Base-by-base conservation (phyloP, 2,329 filamentous ascomycete genomes). In the Stemphylium vesicarium region DNA sequence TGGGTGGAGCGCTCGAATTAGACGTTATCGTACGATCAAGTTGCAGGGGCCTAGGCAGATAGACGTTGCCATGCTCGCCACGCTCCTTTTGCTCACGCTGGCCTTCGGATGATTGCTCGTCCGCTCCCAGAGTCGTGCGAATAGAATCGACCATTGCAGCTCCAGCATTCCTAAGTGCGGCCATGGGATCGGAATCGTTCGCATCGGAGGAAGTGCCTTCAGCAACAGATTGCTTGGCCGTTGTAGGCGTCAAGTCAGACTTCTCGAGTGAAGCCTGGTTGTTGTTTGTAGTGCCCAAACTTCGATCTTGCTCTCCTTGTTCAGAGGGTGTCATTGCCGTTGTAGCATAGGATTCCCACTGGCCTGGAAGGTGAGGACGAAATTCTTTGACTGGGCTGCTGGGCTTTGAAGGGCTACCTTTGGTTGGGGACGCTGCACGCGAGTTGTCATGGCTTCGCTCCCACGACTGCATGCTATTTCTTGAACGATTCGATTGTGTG, bases 321-420 rank as follows among this genome's bases (percentile, higher is more conserved):
- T 74, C 72, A 6, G 60, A 63, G n/a, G 71, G 68, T 6, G 71
- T 75, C 31, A 73, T 69, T 26, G 57, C 67, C 9, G 75, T 78
- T 6, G 78, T 77, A 2, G 76, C 74, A 55, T 76, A 81, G 29
- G 82, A 84, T 47, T 82, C 77, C 82, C 82, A 84, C 47, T 79
- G 80, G 18, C 82, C 82, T 35, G 82, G 82, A 29, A 84, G 66
- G 48, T 80, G 75, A 12, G 82, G 82, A 49, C 79, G 75, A 61
- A 84, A 84, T n/a, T 69, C 66, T 40, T 67, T 69, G 22, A 59
- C 61, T 5, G 66, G 63, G 43, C 60, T 69, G 56, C 79, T 81
- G 13, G 75, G 76, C 37, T 71, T 71, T 18, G 59, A 59, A 11
- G 68, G 63, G 16, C 53, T 65, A 4, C 35, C 56, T 52, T 74